Conservation (phyloP, 2,329 filamentous ascomycete genomes). For the Colletotrichum coccodes region DNA sequence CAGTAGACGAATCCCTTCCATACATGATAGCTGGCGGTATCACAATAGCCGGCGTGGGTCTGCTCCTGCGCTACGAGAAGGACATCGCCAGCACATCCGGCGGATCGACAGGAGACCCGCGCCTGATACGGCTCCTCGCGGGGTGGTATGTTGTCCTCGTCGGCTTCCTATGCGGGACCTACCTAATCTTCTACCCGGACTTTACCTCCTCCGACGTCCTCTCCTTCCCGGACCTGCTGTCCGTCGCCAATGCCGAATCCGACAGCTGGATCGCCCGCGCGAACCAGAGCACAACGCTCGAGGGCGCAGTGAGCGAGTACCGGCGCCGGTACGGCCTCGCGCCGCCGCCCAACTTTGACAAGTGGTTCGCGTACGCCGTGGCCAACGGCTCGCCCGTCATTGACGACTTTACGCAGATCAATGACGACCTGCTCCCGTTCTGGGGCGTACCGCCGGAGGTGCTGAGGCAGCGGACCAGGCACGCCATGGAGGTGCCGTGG, state of each 20-base stretch:
- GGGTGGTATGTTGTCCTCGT: slow-evolving; percentile 27
- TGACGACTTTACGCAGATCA: slow-evolving; percentile 82
- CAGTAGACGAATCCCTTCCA: slow-evolving; percentile 11
- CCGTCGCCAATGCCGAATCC: slow-evolving; percentile 21
- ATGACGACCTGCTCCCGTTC: slow-evolving; percentile 78
- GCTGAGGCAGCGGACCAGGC: slow-evolving; percentile 64
- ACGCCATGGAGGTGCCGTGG: slow-evolving; percentile 44
- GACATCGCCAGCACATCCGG: slow-evolving; percentile 14
- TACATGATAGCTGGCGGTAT: slow-evolving; percentile 10
- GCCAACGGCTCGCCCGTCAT: slow-evolving; percentile 73
- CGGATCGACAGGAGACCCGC: neutral
- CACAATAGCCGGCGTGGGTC: slow-evolving; percentile 28
- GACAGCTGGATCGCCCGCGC: slow-evolving; percentile 36
- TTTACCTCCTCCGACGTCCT: neutral
- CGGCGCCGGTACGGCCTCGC: slow-evolving; percentile 63
- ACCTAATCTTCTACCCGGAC: slow-evolving; percentile 27
- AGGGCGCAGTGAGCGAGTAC: slow-evolving; percentile 53
- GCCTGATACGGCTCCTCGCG: slow-evolving; percentile 17
- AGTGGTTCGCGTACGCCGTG: slow-evolving; percentile 81
- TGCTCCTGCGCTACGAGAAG: slow-evolving; percentile 30
- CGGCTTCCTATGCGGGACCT: slow-evolving; percentile 28
- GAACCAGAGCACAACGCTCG: slow-evolving; percentile 34
- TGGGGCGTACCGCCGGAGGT: slow-evolving; percentile 76
- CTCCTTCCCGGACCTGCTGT: slow-evolving; percentile 12
- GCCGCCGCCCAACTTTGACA: slow-evolving; percentile 81